Conservation (phyloP, 495 filamentous ascomycete genomes). For the Chlorociboria aeruginascens region DNA sequence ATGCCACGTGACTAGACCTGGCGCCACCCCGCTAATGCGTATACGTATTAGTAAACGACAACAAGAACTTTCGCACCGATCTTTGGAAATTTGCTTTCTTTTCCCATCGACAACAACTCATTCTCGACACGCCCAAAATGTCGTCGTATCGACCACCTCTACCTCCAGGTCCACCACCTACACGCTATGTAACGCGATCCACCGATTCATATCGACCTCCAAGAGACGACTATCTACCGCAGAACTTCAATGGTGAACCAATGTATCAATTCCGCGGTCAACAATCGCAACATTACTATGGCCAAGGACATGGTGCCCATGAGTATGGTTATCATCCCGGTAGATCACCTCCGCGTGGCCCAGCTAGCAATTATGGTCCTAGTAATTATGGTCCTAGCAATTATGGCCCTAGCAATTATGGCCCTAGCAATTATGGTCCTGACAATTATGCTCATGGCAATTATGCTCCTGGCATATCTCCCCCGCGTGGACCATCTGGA, state of each 20-base stretch:
- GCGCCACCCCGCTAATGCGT: too few species aligned
- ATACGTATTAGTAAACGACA: too few species aligned
- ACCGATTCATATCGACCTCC: neutral
- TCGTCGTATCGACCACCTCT: constrained; percentile 13
- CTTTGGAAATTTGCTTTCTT: neutral
- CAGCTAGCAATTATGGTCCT: neutral
- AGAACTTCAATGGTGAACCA: neutral
- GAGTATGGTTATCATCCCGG: neutral
- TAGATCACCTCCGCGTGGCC: neutral
- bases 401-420: neutral
- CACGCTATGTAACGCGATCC: neutral
- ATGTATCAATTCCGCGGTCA: constrained; percentile 14
- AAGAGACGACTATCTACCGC: neutral
- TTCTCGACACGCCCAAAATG: constrained; percentile 4
- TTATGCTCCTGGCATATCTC: constrained; percentile 6
- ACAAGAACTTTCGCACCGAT: too few species aligned
- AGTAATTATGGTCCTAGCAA: neutral
- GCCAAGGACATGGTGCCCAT: neutral
- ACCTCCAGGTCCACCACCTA: constrained; percentile 10
- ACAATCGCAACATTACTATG: too few species aligned
- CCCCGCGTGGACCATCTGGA: neutral
- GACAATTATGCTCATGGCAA: too few species aligned
- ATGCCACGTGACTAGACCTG: too few species aligned
- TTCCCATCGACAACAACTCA: neutral
- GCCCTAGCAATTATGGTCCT: too few species aligned